A percentile compares a stretch with the other conserved stretches of the same genome.
phyloP scores from a whole-genome alignment of 1,139 yeast genomes.

The Fermentozyma sake region DNA sequence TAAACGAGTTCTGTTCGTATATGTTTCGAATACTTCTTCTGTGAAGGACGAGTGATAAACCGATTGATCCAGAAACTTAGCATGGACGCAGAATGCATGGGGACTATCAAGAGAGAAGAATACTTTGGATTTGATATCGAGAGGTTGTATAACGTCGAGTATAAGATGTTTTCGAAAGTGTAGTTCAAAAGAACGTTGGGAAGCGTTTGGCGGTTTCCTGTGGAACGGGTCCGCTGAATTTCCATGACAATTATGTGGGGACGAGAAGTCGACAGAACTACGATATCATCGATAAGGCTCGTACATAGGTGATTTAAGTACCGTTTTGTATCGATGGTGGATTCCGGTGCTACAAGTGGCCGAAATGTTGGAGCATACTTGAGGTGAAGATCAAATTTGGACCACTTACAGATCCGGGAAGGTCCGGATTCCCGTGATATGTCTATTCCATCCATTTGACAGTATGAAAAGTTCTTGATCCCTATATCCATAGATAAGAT shows the following conservation, averaged over 20 bases:
- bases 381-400: slow-evolving; percentile 24
- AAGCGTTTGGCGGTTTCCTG: slow-evolving; percentile 28
- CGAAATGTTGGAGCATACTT: slow-evolving; percentile 13
- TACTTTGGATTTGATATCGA: too few relatives aligned
- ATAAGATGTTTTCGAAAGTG: slow-evolving; percentile 32
- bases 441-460: slow-evolving; percentile 18
- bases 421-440: slow-evolving; percentile 4
- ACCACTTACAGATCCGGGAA: slow-evolving; percentile 21
- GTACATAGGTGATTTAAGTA: slow-evolving; percentile 22
- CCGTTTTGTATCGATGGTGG: slow-evolving; percentile 21
- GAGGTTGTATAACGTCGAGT: slow-evolving; percentile 16
- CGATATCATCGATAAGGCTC: slow-evolving; percentile 15
- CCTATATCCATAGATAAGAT: slow-evolving; percentile 37
- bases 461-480: slow-evolving; percentile 38
- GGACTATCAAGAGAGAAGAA: slow-evolving; percentile 16
- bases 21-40: slow-evolving; percentile 11
- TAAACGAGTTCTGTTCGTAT: slow-evolving; percentile 19
- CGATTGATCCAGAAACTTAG: slow-evolving; percentile 36
- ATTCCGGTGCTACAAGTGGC: slow-evolving; percentile 10
- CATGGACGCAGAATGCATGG: slow-evolving; percentile 35
- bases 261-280: slow-evolving; percentile 1
- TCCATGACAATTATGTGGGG: slow-evolving; percentile 30
- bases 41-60: slow-evolving; percentile 19
- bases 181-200: slow-evolving; percentile 36
- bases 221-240: slow-evolving; percentile 37